Base-by-base conservation (phyloP, 2,329 filamentous ascomycete species). In the Hymenoscyphus repandus region DNA sequence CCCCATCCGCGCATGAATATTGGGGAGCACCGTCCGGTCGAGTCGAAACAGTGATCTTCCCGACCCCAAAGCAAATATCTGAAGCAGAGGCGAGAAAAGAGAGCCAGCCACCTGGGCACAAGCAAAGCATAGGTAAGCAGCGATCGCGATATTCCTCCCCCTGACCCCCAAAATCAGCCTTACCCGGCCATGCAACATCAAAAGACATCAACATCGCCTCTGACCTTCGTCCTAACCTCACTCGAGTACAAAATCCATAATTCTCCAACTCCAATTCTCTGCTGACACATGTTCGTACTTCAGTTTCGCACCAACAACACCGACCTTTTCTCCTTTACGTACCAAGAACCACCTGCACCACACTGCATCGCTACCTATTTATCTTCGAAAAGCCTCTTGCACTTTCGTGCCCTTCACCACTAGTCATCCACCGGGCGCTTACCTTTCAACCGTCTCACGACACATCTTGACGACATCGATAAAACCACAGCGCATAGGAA, bases 121-220 rank as follows among this genome's bases (percentile, higher is more conserved):
- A 37, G 18, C 38, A 18, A 43, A 6, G 22, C 20, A 30, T 12
- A 43, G 40, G 40, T 43, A 43, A 43, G 40, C 40, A 22, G 34
- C 34, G 15, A 37, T 37, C 40, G 18, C 40, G 18, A 31, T 17
- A 18, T 13, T 13, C 20, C 34, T 33, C 20, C 27, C 10, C 37
- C 37, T n/a, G 10, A 12, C 27, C 45, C 33, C 44, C 44, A 32
- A 38, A 46, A 47, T 47, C 45, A 40, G 45, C 45, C 45, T 41
- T 33, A 43, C 40, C 22, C 20, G 40, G n/a, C 13, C 38, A 15
- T 40, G n/a, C 38, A 17, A 17, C 18, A 5, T 40, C 38, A 11
- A 20, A 17, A 3, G 18, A 40, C n/a, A 12, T 11, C 38, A 18
- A 11, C 38, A 17, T 20, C 33, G 33, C 6, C 15, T 11, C 33